Base-by-base conservation (phyloP, 2,329 filamentous ascomycete genomes). In the Pezizomycotina sp. region DNA sequence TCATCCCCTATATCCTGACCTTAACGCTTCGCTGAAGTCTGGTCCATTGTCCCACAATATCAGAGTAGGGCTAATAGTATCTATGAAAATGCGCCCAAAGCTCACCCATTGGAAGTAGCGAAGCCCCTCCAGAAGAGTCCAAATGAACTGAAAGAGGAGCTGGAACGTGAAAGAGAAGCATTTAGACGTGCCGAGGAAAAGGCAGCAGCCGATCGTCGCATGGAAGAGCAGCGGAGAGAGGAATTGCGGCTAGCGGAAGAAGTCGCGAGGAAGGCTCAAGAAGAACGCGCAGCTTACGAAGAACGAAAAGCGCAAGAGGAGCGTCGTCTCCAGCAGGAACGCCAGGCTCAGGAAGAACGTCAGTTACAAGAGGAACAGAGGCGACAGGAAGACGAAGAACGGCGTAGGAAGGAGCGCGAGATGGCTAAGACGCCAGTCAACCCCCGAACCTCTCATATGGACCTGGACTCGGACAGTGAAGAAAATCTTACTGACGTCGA, bases 151-250 rank as follows among this genome's bases (percentile, higher is more conserved):
- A 41, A 46, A 33, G 33, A 44, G 23, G 23, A 44, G 18, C 35
- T 13, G 24, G 36, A 31, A 23, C 30, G 34, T 19, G 27, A 25
- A 10, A 10, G 10, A 15, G 9, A 26, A 26, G 14, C 4, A 25
- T 26, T n/a, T 9, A 27, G 29, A 19, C 16, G 54, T 31, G 38
- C 45, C 28, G 53, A 58, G 48, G 26, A 45, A 50, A 35, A 44
- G 25, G 43, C 49, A 23, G 46, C 42, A 23, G 42, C 36, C 4
- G 38, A 34, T 27, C 38, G 49, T 6, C 23, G 42, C n/a, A 41
- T 47, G 20, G 32, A 27, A 12, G 38, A 43, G 22, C 13, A 36
- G 13, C 25, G 34, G 18, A 28, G 36, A 32, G 47, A 47, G 23
- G 10, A 20, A 4, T 8, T 29, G 19, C 14, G 35, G 7, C 13